These are phyloP conservation scores for Phalaenopsis hybrid DNA, from an alignment of 116 monocot genomes.

Conservation along the genomic window DNA sequence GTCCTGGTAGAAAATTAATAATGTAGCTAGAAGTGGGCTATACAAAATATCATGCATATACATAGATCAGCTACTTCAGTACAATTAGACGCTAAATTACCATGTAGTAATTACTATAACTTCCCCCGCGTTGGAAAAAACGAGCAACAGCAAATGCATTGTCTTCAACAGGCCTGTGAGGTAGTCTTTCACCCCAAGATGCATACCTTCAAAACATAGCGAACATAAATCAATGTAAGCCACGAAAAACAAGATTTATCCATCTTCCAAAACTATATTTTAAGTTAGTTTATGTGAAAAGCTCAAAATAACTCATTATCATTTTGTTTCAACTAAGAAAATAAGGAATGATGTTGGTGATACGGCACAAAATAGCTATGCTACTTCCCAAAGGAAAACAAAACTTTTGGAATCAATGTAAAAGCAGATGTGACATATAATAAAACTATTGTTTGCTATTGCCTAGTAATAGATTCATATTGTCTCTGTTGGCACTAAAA, in stretches of 20 bases:
- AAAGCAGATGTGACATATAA: not conserved
- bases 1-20: not conserved
- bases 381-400: not conserved
- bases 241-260: not conserved
- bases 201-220: slow-evolving; percentile 41
- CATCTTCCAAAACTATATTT: not conserved
- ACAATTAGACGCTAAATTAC: slow-evolving; percentile 24
- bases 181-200: slow-evolving; percentile 54
- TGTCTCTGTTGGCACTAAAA: no score
- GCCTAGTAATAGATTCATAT: no score
- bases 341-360: not conserved
- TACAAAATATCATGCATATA: not conserved
- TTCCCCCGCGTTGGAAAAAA: slow-evolving; percentile 70
- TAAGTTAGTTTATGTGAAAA: not conserved
- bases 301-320: not conserved
- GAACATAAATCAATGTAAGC: not conserved
- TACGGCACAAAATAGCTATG: not conserved
- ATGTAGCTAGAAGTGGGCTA: not conserved
- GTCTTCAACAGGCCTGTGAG: slow-evolving; percentile 63
- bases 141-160: slow-evolving; percentile 79
- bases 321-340: not conserved
- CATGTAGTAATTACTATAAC: slow-evolving; percentile 81
- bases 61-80: not conserved
- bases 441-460: no score
- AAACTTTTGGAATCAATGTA: not conserved